A percentile compares a stretch with the other conserved stretches of the same genome.
Conservation (phyloP, 2,329 filamentous ascomycete genomes). For the Epichloe coenophiala region DNA sequence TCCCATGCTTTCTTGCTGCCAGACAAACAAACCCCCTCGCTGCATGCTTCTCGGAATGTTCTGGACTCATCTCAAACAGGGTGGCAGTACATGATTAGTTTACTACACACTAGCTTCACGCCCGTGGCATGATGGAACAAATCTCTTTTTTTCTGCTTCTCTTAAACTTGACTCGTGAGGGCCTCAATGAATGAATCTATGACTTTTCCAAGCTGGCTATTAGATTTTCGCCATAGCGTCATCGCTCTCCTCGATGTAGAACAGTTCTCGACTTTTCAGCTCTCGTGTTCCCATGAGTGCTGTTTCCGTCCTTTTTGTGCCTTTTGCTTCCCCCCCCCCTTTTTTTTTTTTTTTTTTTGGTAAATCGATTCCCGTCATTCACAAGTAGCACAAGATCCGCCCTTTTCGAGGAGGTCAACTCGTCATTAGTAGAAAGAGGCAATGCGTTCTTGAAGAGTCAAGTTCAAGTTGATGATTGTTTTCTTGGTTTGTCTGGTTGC, state of each 20-base stretch:
- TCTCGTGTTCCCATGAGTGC: not conserved
- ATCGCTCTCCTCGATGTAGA: constrained; percentile 14
- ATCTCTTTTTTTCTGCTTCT: not conserved
- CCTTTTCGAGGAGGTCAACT: constrained; percentile 2
- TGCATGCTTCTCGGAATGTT: not conserved
- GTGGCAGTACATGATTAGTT: not conserved
- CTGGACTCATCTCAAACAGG: not conserved
- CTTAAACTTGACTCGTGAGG: not conserved
- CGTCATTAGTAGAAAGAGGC: not conserved
- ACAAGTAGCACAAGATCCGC: not conserved
- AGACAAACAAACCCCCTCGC: not conserved
- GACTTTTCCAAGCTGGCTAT: constrained; percentile 23
- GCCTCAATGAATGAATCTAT: not conserved
- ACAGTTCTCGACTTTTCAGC: not conserved
- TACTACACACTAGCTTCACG: not conserved
- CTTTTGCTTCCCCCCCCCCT: not conserved
- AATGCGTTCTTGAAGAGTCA: not conserved
- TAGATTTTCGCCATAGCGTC: constrained; percentile 23
- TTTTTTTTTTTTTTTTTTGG: not conserved
- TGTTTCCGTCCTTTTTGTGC: not conserved
- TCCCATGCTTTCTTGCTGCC: not conserved
- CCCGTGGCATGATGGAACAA: not conserved
- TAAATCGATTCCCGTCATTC: not conserved
- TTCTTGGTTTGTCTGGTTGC: constrained; percentile 1
- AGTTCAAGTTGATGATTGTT: constrained; percentile 5